These are phyloP conservation scores for Blakeslea trispora DNA, from an alignment of 371 early-diverging fungal species.

Conservation along the genomic window DNA sequence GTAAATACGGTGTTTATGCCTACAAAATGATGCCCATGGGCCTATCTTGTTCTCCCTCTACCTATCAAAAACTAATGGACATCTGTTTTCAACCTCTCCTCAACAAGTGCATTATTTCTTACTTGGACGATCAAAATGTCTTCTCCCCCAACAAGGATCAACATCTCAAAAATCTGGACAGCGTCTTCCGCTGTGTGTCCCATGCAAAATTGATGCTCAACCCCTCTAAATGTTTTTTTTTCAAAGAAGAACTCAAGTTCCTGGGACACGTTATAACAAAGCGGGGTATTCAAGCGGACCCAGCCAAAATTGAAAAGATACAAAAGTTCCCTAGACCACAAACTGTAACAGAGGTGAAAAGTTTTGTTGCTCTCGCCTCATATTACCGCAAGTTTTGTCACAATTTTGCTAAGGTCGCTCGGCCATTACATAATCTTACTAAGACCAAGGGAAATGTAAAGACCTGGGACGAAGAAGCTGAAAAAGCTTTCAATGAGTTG, in stretches of 20 bases:
- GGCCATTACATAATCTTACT: background rate
- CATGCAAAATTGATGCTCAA: background rate
- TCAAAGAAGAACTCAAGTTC: slow-evolving; percentile 1
- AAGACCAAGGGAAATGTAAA: slow-evolving; percentile 1
- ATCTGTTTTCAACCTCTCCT: background rate
- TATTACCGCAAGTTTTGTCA: background rate
- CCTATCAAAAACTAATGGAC: slow-evolving; percentile 2
- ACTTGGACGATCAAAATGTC: background rate
- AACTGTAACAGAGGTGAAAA: background rate
- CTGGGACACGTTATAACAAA: slow-evolving; percentile 5
- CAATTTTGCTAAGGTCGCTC: slow-evolving; percentile 2
- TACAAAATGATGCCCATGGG: slow-evolving; percentile 1
- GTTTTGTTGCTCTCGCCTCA: background rate
- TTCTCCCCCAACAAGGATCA: background rate
- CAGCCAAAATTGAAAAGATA: slow-evolving; percentile 4
- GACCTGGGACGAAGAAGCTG: background rate
- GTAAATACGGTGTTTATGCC: background rate
- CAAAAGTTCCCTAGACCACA: background rate
- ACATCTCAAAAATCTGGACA: background rate
- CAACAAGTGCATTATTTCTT: background rate
- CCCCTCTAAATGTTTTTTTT: background rate
- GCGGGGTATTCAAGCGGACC: background rate
- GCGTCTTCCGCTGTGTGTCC: background rate
- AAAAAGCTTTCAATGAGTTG: background rate
- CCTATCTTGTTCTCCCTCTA: background rate